Conservation (phyloP, 2,329 filamentous ascomycete species). For the Chrysoporthe austroafricana region DNA sequence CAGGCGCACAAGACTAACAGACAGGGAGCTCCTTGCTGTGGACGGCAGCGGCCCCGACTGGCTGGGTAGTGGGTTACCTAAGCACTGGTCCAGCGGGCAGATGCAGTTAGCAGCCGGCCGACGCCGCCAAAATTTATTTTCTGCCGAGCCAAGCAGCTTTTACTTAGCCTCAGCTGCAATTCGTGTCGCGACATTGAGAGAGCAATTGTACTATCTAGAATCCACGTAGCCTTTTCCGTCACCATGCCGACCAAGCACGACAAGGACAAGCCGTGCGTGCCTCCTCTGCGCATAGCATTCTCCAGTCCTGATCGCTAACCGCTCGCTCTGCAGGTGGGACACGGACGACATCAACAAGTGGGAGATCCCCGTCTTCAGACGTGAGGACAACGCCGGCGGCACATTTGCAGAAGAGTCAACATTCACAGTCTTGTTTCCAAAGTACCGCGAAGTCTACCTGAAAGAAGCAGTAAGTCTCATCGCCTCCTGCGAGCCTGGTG, state of each 20-base stretch:
- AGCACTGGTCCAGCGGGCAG: background rate
- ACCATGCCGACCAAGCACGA: conserved; percentile 87
- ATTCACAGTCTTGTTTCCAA: conserved; percentile 86
- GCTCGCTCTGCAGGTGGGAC: conserved; percentile 63
- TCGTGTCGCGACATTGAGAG: background rate
- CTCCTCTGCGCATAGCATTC: background rate
- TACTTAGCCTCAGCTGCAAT: background rate
- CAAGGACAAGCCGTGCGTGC: conserved; percentile 70
- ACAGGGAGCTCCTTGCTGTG: background rate
- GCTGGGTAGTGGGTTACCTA: conserved; percentile 10
- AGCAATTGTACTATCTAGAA: background rate
- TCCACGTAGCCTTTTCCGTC: background rate
- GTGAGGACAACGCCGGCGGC: conserved; percentile 82
- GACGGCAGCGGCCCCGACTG: conserved; percentile 17
- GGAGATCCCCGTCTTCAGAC: conserved; percentile 86
- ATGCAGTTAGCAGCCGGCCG: conserved; percentile 8
- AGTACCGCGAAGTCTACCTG: conserved; percentile 93
- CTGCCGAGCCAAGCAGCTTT: conserved; percentile 1
- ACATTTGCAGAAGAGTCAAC: conserved; percentile 92
- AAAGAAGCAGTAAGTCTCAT: conserved; percentile 67
- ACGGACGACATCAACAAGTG: conserved; percentile 97
- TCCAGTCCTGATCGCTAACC: conserved; percentile 7
- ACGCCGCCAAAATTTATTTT: conserved; percentile 14
- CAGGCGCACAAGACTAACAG: background rate
- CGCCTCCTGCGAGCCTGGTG: background rate